Conservation (phyloP, 768 basidiomycete species). For the Leccinum broughii region DNA sequence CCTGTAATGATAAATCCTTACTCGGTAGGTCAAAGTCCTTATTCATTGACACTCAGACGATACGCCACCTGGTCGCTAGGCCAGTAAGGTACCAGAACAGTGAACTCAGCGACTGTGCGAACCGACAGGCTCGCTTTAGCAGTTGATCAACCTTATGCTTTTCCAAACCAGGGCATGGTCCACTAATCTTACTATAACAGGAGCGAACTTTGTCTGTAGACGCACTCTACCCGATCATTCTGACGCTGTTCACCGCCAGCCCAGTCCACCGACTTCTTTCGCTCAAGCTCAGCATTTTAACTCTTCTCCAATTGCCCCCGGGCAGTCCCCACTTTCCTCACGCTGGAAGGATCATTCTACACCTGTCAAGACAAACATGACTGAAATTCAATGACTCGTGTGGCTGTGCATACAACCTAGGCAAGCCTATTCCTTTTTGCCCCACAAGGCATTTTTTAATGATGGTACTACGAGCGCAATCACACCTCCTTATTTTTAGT, state of each 20-base stretch:
- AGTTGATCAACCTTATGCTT: background rate
- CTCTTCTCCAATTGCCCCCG: background rate
- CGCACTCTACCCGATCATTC: background rate
- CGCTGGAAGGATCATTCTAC: background rate
- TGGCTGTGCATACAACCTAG: background rate
- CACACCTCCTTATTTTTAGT: background rate
- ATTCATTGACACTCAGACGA: background rate
- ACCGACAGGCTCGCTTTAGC: background rate
- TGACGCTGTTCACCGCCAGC: background rate
- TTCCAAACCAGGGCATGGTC: no score
- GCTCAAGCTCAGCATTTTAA: no score
- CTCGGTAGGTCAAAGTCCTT: background rate
- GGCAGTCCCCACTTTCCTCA: background rate
- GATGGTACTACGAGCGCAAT: background rate
- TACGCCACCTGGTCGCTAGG: background rate
- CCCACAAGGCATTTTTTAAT: background rate
- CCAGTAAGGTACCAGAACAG: background rate
- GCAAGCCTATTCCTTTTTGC: background rate
- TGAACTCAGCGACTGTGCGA: background rate
- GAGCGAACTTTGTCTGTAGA: background rate
- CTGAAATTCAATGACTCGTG: background rate
- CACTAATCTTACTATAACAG: background rate
- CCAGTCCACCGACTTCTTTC: background rate
- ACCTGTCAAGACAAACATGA: background rate
- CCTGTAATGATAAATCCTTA: no score